These are phyloP conservation scores for Pseudisothecium myosuroides DNA, from an alignment of 225 moss, liverwort and hornwort species.

Conservation along the genomic window DNA sequence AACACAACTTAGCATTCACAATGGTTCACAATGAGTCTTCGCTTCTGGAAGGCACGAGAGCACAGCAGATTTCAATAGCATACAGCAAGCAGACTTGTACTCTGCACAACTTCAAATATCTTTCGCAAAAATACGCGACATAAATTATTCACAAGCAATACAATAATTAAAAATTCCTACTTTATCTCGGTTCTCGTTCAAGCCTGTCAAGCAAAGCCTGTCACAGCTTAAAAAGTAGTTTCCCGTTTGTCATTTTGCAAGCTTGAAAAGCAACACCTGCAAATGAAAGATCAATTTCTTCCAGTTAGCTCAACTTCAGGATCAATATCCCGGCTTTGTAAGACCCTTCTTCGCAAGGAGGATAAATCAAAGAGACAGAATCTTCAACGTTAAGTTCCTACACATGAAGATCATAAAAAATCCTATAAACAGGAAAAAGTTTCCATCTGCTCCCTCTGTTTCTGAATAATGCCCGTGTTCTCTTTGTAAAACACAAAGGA, in stretches of 20 bases:
- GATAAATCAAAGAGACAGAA: background rate
- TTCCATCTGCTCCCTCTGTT: too few relatives aligned
- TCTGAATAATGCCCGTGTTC: too few relatives aligned
- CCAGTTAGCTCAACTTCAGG: background rate
- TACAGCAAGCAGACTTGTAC: background rate
- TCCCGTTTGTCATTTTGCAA: background rate
- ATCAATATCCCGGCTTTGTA: background rate
- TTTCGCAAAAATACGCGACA: background rate
- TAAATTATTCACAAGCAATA: background rate
- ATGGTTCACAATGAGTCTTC: background rate
- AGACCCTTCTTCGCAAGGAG: background rate
- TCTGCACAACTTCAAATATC: background rate
- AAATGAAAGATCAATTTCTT: background rate
- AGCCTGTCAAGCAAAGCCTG: background rate
- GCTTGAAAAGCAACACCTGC: conserved; percentile 3
- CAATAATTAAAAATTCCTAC: background rate
- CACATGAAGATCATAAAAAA: background rate
- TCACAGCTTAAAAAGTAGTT: background rate
- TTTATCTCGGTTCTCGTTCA: background rate
- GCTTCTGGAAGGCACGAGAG: background rate
- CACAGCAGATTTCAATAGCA: background rate
- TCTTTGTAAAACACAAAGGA: too few relatives aligned
- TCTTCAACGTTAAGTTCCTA: background rate
- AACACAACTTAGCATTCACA: background rate
- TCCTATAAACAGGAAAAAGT: background rate